phyloP scores from a whole-genome alignment of 2,329 filamentous ascomycete species.

The Amesomyces nigricolor region DNA sequence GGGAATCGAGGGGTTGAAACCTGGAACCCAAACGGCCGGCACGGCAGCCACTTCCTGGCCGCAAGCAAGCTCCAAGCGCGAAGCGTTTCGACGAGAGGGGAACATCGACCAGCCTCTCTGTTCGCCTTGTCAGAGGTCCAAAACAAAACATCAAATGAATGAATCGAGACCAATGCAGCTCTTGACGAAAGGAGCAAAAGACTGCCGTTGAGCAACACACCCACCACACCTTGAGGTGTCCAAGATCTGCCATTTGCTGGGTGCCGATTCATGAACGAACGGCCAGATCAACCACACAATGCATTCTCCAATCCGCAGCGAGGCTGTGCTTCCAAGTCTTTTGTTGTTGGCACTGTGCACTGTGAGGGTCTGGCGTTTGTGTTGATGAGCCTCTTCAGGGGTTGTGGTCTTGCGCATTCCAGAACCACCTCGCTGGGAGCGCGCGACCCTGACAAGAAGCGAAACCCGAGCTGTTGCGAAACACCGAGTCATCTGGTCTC shows the following conservation, averaged over 20 bases:
- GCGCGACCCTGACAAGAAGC: too few species aligned
- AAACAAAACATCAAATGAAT: conserved; percentile 3
- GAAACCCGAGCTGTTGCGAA: too few species aligned
- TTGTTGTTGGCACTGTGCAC: too few species aligned
- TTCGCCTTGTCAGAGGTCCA: not conserved
- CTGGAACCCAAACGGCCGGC: conserved; percentile 15
- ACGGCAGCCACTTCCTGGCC: not conserved
- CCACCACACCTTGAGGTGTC: not conserved
- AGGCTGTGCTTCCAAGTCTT: too few species aligned
- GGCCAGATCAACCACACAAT: conserved; percentile 10
- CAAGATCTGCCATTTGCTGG: conserved; percentile 2
- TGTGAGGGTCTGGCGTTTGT: too few species aligned
- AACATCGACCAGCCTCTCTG: not conserved
- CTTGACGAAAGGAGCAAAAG: conserved; percentile 10
- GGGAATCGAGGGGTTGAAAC: conserved; percentile 15
- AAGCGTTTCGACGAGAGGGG: conserved; percentile 13
- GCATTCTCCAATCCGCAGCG: conserved; percentile 10
- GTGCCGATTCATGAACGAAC: not conserved
- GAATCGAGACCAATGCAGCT: conserved; percentile 14
- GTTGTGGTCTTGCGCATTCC: too few species aligned
- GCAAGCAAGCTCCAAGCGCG: not conserved
- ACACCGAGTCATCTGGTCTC: too few species aligned
- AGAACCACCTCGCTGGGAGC: too few species aligned
- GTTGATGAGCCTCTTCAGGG: too few species aligned
- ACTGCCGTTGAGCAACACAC: not conserved